Evolutionary conservation across 2,329 filamentous ascomycete genomes (phyloP), one percentile per base, ranked within the genome.

Genomic region (Colletotrichum filicis): DNA sequence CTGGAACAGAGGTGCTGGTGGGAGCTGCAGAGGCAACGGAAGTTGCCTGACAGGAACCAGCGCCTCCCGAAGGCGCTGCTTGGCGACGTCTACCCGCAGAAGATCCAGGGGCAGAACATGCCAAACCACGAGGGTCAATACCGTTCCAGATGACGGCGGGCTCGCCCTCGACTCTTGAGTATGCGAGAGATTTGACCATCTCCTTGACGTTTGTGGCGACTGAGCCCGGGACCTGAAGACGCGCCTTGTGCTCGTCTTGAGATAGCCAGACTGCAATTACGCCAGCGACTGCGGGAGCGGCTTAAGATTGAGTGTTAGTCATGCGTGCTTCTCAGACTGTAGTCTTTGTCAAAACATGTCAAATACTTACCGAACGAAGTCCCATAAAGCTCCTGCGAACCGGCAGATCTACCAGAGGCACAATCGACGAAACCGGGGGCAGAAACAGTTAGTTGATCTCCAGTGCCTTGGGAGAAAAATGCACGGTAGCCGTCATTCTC

Each of bases 251-350:
- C 30, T 58, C 28, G 16, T 62, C 26, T 16, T 68, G 68, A 8
- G 58, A 71, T 12, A 71, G 64, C 64, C 68, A 71, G n/a, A 71
- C 64, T 9, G 68, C 68, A 8, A 71, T 53, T 7, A 71, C 64
- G 28, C 68, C 58, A 19, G 63, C 64, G 8, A 71, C 68, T 8
- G 64, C 30, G 1, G 68, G 64, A 1, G 64, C 7, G 9, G 68
- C 68, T 69, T n/a, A 1, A 4, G 22, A 12, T 60, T n/a, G n/a
- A 4, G 0, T 1, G 6, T 16, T 16, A 14, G 22, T 22, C 7
- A 37, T 11, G 14, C 5, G 9, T 26, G 4, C 6, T 42, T 12
- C 8, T 19, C 3, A 22, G 1, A 4, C 22, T 28, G 19, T 4
- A 16, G 4, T 8, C 2, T 35, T 19, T 8, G 5, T 1, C 42